Evolutionary conservation across 2,329 filamentous ascomycete species (phyloP).

Genomic region (Leptographium lundbergii): DNA sequence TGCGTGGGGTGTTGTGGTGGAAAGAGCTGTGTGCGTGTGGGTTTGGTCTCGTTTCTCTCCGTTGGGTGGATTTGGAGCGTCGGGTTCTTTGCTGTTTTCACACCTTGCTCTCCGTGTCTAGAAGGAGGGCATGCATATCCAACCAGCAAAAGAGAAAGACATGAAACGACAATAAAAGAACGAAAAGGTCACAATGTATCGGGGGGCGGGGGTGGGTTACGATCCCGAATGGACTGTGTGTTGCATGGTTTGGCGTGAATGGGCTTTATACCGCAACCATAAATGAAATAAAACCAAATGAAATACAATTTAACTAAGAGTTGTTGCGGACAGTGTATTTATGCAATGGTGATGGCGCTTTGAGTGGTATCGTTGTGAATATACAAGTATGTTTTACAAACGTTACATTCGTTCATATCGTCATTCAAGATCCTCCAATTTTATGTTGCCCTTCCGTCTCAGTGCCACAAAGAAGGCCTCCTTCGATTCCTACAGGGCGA

Average conservation of each 20-base stretch:
- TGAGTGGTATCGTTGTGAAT: not conserved
- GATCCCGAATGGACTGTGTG: not conserved
- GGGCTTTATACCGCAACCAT: slow-evolving; percentile 2
- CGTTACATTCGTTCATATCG: not conserved
- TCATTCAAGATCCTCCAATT: slow-evolving; percentile 12
- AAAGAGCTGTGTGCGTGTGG: not conserved
- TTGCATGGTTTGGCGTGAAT: slow-evolving; percentile 8
- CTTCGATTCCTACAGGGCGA: slow-evolving; percentile 52
- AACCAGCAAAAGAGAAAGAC: not conserved
- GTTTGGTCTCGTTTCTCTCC: slow-evolving; percentile 3
- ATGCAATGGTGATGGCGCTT: too few relatives aligned
- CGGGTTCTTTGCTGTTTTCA: not conserved
- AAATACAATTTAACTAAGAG: not conserved
- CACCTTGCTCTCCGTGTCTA: not conserved
- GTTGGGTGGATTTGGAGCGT: not conserved
- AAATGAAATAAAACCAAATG: not conserved
- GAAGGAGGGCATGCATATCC: not conserved
- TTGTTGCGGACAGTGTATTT: not conserved
- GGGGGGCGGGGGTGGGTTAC: not conserved
- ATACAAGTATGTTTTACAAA: not conserved
- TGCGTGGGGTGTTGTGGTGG: not conserved
- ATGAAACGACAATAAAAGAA: not conserved
- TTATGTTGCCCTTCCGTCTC: slow-evolving; percentile 42
- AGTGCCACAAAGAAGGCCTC: slow-evolving; percentile 81
- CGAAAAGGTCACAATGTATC: not conserved